phyloP scores from a whole-genome alignment of 2,329 filamentous ascomycete genomes.

The Annulohypoxylon truncatum region DNA sequence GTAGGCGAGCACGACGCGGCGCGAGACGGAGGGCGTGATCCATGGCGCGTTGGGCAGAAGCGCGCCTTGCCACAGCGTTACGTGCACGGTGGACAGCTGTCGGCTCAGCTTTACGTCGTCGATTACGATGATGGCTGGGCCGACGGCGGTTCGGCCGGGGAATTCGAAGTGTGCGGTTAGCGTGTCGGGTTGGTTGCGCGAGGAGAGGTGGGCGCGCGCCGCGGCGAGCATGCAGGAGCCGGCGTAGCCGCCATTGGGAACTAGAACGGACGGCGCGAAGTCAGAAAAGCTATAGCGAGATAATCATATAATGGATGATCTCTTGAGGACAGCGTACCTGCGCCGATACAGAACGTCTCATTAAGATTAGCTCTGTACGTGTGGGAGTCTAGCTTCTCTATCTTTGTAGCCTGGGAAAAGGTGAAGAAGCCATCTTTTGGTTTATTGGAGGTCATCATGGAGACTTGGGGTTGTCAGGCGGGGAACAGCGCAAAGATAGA shows the following conservation, averaged over 20 bases:
- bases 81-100: constrained; percentile 40
- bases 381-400: neutral
- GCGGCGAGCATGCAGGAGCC: constrained; percentile 43
- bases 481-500: no score
- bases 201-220: constrained; percentile 34
- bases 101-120: constrained; percentile 44
- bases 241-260: constrained; percentile 47
- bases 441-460: no score
- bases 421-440: no score
- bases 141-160: constrained; percentile 30
- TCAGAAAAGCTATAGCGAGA: no score
- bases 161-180: constrained; percentile 42
- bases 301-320: no score
- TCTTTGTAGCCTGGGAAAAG: neutral
- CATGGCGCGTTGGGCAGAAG: constrained; percentile 25
- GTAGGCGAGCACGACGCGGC: constrained; percentile 32
- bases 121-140: constrained; percentile 38
- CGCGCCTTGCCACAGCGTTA: constrained; percentile 43
- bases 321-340: neutral
- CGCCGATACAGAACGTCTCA: neutral
- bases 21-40: constrained; percentile 31
- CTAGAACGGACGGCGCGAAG: constrained; percentile 26
- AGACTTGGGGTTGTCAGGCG: no score
- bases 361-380: neutral
- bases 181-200: constrained; percentile 27